Evolutionary conservation across 2,329 filamentous ascomycete genomes (phyloP), one percentile per base, ranked within the genome.

Genomic region (Teratosphaeria destructans): DNA sequence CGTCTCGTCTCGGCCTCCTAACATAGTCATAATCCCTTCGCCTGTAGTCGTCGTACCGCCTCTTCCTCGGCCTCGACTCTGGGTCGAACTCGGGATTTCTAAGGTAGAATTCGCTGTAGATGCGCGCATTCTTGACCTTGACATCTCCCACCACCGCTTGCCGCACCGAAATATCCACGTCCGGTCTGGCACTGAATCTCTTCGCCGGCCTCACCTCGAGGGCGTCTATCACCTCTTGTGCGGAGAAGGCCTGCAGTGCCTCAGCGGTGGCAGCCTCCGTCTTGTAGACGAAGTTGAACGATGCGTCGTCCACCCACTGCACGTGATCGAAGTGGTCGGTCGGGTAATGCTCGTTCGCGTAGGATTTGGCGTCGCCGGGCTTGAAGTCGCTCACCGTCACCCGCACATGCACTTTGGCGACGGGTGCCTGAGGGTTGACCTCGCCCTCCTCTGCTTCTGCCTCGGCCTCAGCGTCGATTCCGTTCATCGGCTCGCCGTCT

Each of bases 301-400:
- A 93, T 6, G 84, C 86, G 73, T 99, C 94, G 72, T 97, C 90
- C 65, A 99, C 90, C 94, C 94, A 99, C 76, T 97, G 91, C 63
- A 96, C 79, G 62, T 83, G 81, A 59, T 82, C 77, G 59, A 85
- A 78, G 57, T 77, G 70, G 59, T 80, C 78, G 14, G 74, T 72
- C 39, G 61, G 27, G 68, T 82, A 90, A 72, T 94, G 83, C 8
- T 90, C 83, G 32, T 61, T 57, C 43, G 69, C 66, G 67, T 91
- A 96, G 61, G 82, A 79, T 66, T 88, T 86, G 67, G 97, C 87
- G 64, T 96, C 85, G 59, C 85, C 81, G 32, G 91, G 91, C 35
- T 87, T 89, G 71, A 97, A 78, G 52, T 87, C 84, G 69, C 95
- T 88, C 3, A 97, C 81, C 23, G 93, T 93, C 16, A 49, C 43